Evolutionary conservation across 192 early-diverging fungal species (phyloP), one percentile per base, ranked within the genome.

Genomic region (Endogone sp.): DNA sequence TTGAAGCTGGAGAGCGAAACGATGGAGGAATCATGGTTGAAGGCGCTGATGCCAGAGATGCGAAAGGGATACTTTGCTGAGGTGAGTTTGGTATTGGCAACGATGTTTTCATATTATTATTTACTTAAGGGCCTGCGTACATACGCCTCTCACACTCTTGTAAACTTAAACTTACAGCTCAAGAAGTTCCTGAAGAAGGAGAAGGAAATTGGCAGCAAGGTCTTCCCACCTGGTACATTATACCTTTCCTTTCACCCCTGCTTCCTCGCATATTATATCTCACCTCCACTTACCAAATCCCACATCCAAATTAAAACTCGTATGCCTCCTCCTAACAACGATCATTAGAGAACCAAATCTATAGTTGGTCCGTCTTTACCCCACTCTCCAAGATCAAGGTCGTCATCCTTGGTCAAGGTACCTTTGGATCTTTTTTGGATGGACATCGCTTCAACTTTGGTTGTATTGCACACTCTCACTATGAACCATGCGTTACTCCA

Each of bases 401-500:
- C 23, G 95, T 98, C 27, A 95, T 98, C 56, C 68, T 98, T 59
- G 97, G 97, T 3, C 97, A 98, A 87, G 93, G 92, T 87, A 81
- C 72, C 31, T 82, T 25, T 57, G 13, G 4, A 4, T 44, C 37
- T 44, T 57, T 3, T 75, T 10, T 65, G 24, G 54, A n/a, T 30
- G 9, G 3, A 64, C 13, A 29, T 31, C 67, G 3, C 8, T 26
- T 22, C 24, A 55, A 67, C 59, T 25, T 64, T 13, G 65, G 22
- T 30, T 30, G 4, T 31, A 24, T 70, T 44, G 70, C 37, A 13
- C 13, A 37, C 27, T 3, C 29, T 79, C 63, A 4, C 13, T 71
- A 13, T n/a, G 13, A 44, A 4, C 37, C 37, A 4, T 13, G 4
- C 37, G 4, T 44, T 44, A 8, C 13, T 44, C 13, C 4, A 90